Evolutionary conservation across 1,139 yeast species (phyloP), one percentile per base, ranked within the genome.

Genomic region (Yamadazyma conglobata): DNA sequence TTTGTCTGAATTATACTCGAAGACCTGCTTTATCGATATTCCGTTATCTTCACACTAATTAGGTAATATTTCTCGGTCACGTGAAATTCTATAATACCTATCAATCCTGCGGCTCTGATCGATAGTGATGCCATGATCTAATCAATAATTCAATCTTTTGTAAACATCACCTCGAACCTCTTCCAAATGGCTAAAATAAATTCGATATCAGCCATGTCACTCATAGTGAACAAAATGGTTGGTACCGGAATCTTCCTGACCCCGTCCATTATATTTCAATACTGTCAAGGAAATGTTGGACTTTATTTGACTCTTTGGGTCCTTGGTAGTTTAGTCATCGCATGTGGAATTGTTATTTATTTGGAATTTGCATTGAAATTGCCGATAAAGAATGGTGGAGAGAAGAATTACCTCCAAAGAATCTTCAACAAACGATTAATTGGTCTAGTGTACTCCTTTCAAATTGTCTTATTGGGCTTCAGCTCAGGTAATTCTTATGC

Each of bases 161-260:
- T n/a, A n/a, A n/a, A n/a, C n/a, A n/a, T n/a, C n/a, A n/a, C n/a
- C n/a, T n/a, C n/a, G n/a, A n/a, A n/a, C n/a, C n/a, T n/a, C 16
- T 15, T 9, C 13, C 9, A 4, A 3, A 36, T 36, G 40, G 20
- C 30, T 10, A 24, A 26, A 15, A 28, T 38, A 10, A 35, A 19
- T 23, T 28, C 39, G 7, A 15, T 33, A 18, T 41, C 46, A 11
- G 48, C 48, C 17, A 54, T 56, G 49, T 54, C 66, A 4, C 56
- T 70, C 19, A 69, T 70, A 24, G 66, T 69, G 35, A 70, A 70
- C 47, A 70, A 69, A 41, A 70, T 70, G 70, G 61, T 70, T 5
- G 77, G 77, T 0, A 70, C 77, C 0, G 77, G 76, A 1, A 68
- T 70, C 16, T 70, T 68, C 43, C 64, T 64, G 52, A 70, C 72